phyloP scores from a whole-genome alignment of 768 basidiomycete species.

The Podaxis sp. region DNA sequence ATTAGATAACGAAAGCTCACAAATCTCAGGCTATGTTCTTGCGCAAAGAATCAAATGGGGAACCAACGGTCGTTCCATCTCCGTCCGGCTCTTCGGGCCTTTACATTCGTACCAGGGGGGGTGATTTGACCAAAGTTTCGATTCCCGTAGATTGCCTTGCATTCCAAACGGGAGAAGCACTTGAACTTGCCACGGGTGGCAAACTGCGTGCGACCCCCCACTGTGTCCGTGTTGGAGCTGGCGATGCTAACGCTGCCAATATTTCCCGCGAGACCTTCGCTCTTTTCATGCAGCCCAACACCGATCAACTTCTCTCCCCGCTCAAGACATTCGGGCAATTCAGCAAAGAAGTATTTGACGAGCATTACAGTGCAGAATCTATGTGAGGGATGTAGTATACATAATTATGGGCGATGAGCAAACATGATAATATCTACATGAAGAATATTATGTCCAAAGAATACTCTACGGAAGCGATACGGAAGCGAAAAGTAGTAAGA shows the following conservation, averaged over 20 bases:
- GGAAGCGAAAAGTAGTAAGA: neutral
- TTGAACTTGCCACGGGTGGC: conserved; percentile 83
- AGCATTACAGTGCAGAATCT: conserved; percentile 42
- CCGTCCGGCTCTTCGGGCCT: conserved; percentile 83
- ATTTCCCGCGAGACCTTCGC: conserved; percentile 88
- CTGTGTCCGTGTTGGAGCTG: conserved; percentile 75
- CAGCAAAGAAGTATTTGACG: conserved; percentile 76
- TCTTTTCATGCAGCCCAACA: conserved; percentile 87
- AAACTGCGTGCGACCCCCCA: conserved; percentile 91
- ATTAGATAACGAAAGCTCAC: conserved; percentile 1
- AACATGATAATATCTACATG: conserved; percentile 6
- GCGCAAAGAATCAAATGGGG: conserved; percentile 39
- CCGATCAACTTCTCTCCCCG: conserved; percentile 67
- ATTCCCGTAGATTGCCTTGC: conserved; percentile 87
- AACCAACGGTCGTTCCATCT: conserved; percentile 52
- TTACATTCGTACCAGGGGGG: conserved; percentile 86
- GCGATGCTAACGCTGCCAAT: conserved; percentile 38
- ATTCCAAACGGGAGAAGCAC: conserved; percentile 96
- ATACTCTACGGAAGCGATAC: neutral
- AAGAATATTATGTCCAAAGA: neutral
- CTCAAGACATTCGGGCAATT: conserved; percentile 87
- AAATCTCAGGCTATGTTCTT: conserved; percentile 78
- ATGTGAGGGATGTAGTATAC: conserved; percentile 25
- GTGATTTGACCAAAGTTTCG: conserved; percentile 74
- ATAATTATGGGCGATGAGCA: neutral